These are phyloP conservation scores for Cyclocybe cylindracea DNA, from an alignment of 768 basidiomycete genomes.

Conservation along the genomic window DNA sequence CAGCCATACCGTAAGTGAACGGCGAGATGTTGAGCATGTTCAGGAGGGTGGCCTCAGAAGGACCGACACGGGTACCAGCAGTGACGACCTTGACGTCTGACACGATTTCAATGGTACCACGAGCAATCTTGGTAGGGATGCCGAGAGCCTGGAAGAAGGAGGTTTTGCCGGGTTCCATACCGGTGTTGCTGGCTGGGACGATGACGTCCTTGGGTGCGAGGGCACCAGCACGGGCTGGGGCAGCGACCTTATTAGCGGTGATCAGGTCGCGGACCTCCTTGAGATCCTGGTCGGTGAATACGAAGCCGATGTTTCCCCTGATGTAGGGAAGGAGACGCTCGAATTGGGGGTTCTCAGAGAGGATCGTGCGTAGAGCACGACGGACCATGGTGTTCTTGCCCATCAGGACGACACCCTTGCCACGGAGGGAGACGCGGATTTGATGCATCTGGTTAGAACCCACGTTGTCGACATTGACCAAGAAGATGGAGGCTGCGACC, in stretches of 20 bases:
- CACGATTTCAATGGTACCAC: slow-evolving; percentile 99
- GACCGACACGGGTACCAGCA: slow-evolving; percentile 90
- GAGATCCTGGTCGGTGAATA: slow-evolving; percentile 91
- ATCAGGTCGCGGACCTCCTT: slow-evolving; percentile 95
- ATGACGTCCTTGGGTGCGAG: slow-evolving; percentile 89
- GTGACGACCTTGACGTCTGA: slow-evolving; percentile 94
- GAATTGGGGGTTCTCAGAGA: slow-evolving; percentile 88
- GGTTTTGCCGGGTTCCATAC: slow-evolving; percentile 99
- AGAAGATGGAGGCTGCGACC: slow-evolving; percentile 88
- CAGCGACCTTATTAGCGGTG: slow-evolving; percentile 95
- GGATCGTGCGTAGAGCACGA: slow-evolving; percentile 91
- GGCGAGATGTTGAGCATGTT: slow-evolving; percentile 99
- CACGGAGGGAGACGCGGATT: slow-evolving; percentile 93
- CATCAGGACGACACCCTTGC: slow-evolving; percentile 97
- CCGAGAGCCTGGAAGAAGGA: slow-evolving; percentile 99
- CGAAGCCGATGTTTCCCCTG: slow-evolving; percentile 98
- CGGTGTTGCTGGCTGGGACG: slow-evolving; percentile 96
- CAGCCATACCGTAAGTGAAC: slow-evolving; percentile 99
- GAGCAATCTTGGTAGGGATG: slow-evolving; percentile 99
- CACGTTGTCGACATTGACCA: slow-evolving; percentile 99
- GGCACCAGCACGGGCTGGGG: slow-evolving; percentile 98
- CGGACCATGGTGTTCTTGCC: slow-evolving; percentile 99
- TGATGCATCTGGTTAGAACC: slow-evolving; percentile 99
- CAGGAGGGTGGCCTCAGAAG: slow-evolving; percentile 95
- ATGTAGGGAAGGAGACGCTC: slow-evolving; percentile 96